These are phyloP conservation scores for Volutella citrinella DNA, from an alignment of 2,329 filamentous ascomycete genomes.

Conservation along the genomic window DNA sequence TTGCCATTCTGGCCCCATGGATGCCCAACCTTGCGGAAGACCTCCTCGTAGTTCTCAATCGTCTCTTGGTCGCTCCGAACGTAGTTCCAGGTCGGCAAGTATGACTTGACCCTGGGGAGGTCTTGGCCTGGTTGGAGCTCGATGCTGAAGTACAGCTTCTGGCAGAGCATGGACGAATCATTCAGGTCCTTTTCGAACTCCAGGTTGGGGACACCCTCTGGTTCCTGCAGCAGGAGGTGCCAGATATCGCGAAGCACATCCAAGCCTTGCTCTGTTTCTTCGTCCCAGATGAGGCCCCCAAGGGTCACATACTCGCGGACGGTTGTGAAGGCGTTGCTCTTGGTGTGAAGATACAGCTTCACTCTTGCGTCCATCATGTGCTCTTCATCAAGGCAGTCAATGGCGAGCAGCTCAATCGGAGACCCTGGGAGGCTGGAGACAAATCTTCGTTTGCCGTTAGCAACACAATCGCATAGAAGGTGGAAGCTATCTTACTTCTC, in stretches of 20 bases:
- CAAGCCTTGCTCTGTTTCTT: slow-evolving; percentile 19
- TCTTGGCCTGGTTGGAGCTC: slow-evolving; percentile 21
- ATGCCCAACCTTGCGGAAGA: slow-evolving; percentile 14
- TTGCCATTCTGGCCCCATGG: slow-evolving; percentile 10
- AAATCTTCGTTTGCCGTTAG: too few relatives aligned
- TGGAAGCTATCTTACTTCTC: too few relatives aligned
- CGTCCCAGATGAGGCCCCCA: slow-evolving; percentile 17
- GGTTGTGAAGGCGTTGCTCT: slow-evolving; percentile 21
- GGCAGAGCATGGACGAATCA: slow-evolving; percentile 11
- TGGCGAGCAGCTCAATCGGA: too few relatives aligned
- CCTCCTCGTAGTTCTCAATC: slow-evolving; percentile 9
- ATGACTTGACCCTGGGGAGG: slow-evolving; percentile 23
- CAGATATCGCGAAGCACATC: slow-evolving; percentile 20
- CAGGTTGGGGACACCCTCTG: too few relatives aligned
- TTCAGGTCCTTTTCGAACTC: slow-evolving; percentile 7
- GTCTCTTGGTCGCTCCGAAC: slow-evolving; percentile 10
- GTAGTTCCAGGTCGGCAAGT: slow-evolving; percentile 26
- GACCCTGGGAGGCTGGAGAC: too few relatives aligned
- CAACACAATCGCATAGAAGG: too few relatives aligned
- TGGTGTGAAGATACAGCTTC: slow-evolving; percentile 24
- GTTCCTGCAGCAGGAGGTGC: slow-evolving; percentile 24
- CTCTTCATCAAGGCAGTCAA: slow-evolving; percentile 24
- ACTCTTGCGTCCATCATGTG: slow-evolving; percentile 22
- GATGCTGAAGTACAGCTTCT: slow-evolving; percentile 20
- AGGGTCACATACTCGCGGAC: slow-evolving; percentile 23